Evolutionary conservation across 1,284 basidiomycete genomes (phyloP), one percentile per base, ranked within the genome.

Genomic region (Pascua sp.): DNA sequence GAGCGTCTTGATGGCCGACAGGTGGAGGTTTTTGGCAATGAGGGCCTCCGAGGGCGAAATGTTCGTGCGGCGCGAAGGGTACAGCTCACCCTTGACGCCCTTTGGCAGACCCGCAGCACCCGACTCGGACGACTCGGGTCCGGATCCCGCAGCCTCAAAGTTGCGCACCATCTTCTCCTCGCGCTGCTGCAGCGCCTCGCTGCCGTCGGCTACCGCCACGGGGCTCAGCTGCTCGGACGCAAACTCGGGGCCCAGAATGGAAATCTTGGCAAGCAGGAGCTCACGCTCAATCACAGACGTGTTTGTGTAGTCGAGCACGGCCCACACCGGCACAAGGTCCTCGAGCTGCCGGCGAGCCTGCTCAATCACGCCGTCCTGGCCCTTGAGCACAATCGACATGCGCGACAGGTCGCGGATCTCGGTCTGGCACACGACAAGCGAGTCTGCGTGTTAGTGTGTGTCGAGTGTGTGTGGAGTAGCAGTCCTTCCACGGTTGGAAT

Each of bases 311-410:
- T 97, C 92, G 57, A 97, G 81, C 24, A 97, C 94, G 39, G 93
- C 93, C 93, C 93, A 97, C 15, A 97, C 93, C 57, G 92, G 93
- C 41, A 97, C 93, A 62, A 96, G 82, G 72, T 97, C 93, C 69
- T 97, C 93, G 15, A 97, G 84, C 69, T 96, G 93, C 62, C 93
- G 82, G 47, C 93, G 83, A 32, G 91, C 94, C 79, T 99, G 96
- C 77, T 98, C 96, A 52, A 99, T 89, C 44, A 98, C 94, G 60
- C 91, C 92, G 70, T 98, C 95, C 77, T 99, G 96, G 1, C 95
- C 96, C 63, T 86, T 88, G 49, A 99, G 83, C 63, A 97, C 92
- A 76, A 99, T 92, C 72, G 91, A 98, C 96, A 99, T 98, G 51
- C 96, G 85, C 80, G 90, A 93, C 45, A 98, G 82, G 80, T 99